Conservation (phyloP, 2,329 filamentous ascomycete species). For the Fusarium sp. region DNA sequence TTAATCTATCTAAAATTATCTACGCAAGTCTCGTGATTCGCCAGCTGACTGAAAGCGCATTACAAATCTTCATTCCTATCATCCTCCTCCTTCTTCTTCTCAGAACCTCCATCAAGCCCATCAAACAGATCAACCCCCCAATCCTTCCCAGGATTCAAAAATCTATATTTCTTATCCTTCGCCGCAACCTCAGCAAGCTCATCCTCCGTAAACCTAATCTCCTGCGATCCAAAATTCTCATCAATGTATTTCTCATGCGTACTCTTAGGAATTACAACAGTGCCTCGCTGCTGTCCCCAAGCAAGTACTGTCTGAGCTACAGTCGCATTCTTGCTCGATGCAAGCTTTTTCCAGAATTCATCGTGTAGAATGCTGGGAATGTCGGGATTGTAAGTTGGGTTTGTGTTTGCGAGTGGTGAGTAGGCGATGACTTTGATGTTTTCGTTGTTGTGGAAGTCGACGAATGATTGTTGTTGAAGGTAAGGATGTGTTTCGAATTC, state of each 20-base stretch:
- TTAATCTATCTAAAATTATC: not conserved
- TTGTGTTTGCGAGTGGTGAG: slow-evolving; percentile 40
- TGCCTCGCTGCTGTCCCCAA: slow-evolving; percentile 38
- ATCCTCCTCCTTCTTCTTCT: slow-evolving; percentile 6
- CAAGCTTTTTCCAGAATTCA: slow-evolving; percentile 32
- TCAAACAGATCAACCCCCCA: slow-evolving; percentile 56
- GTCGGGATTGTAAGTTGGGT: slow-evolving; percentile 34
- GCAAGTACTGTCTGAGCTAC: slow-evolving; percentile 38
- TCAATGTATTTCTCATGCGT: slow-evolving; percentile 32
- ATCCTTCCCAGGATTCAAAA: slow-evolving; percentile 51
- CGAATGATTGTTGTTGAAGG: slow-evolving; percentile 52
- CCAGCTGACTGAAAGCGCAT: not conserved
- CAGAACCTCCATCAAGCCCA: slow-evolving; percentile 52
- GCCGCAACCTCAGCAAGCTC: slow-evolving; percentile 51
- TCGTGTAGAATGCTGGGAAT: slow-evolving; percentile 33
- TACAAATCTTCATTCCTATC: slow-evolving; percentile 27
- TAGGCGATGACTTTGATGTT: slow-evolving; percentile 44
- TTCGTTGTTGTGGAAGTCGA: slow-evolving; percentile 42
- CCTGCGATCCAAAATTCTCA: slow-evolving; percentile 33
- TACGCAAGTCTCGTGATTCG: not conserved
- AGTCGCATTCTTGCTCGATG: slow-evolving; percentile 33
- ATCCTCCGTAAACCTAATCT: slow-evolving; percentile 17
- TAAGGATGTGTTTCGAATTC: slow-evolving; percentile 69
- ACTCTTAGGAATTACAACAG: slow-evolving; percentile 37
- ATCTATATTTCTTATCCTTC: slow-evolving; percentile 47